A percentile compares a stretch with the other conserved stretches of the same genome.
These are phyloP conservation scores for Diospyros lotus DNA, from an alignment of 148 eudicot genomes.

Conservation along the genomic window DNA sequence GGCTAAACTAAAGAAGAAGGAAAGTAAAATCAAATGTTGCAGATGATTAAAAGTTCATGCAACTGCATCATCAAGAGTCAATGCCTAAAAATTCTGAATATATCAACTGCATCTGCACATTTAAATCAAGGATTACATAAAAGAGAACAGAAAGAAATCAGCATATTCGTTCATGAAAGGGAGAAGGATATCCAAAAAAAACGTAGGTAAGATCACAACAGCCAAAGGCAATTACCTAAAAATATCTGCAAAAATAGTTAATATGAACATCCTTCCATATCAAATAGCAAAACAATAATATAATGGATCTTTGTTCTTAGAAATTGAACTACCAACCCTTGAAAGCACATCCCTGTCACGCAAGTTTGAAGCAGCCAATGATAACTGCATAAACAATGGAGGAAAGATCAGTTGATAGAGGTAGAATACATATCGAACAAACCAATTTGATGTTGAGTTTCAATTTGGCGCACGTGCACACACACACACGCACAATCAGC, in stretches of 20 bases:
- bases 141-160: background rate
- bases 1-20: too few relatives aligned
- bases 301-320: background rate
- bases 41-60: too few relatives aligned
- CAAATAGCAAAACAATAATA: conserved; percentile 7
- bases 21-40: too few relatives aligned
- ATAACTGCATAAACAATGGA: conserved; percentile 51
- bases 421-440: conserved; percentile 6
- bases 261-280: too few relatives aligned
- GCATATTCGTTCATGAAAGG: background rate
- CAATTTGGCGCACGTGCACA: too few relatives aligned
- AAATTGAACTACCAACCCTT: conserved; percentile 57
- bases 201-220: background rate
- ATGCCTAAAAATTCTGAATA: too few relatives aligned
- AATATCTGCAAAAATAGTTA: background rate
- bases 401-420: conserved; percentile 6
- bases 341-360: conserved; percentile 83
- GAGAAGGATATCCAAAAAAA: background rate
- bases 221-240: background rate
- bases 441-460: background rate
- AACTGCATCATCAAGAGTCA: too few relatives aligned
- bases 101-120: background rate
- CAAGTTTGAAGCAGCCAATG: conserved; percentile 78
- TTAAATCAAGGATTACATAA: background rate
- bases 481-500: too few relatives aligned